Conservation (phyloP, 106 monocot species). For the Dendrobium chrysotoxum region DNA sequence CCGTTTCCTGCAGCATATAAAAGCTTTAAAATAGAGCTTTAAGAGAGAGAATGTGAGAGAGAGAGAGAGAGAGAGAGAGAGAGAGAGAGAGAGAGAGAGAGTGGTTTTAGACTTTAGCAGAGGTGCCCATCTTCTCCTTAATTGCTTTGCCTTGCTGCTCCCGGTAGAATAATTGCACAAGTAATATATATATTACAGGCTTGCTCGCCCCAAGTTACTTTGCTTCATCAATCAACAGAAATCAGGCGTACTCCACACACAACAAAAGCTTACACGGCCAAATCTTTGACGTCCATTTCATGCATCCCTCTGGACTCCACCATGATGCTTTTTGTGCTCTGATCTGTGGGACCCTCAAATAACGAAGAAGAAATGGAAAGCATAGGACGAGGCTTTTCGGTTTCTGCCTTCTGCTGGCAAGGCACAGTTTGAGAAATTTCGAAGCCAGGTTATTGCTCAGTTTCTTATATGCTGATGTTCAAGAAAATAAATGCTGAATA, state of each 20-base stretch:
- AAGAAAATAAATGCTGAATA: too few relatives aligned
- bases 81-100: background rate
- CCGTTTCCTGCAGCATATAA: too few relatives aligned
- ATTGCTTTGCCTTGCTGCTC: background rate
- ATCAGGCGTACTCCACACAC: background rate
- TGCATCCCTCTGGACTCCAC: background rate
- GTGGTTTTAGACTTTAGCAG: background rate
- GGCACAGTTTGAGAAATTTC: background rate
- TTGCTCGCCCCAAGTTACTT: background rate
- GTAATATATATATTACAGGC: too few relatives aligned
- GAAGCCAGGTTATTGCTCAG: background rate
- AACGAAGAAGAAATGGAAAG: background rate
- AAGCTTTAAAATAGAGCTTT: too few relatives aligned
- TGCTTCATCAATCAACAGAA: background rate
- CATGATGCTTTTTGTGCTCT: background rate
- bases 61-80: background rate
- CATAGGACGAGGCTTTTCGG: background rate
- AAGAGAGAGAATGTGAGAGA: background rate
- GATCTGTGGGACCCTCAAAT: too few relatives aligned
- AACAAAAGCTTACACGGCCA: background rate
- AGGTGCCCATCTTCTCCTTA: background rate
- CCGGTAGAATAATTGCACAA: too few relatives aligned
- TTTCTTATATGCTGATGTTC: too few relatives aligned
- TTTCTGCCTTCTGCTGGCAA: background rate
- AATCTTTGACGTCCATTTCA: background rate